Conservation (phyloP, 2,329 filamentous ascomycete species). For the Penicillium digitatum region DNA sequence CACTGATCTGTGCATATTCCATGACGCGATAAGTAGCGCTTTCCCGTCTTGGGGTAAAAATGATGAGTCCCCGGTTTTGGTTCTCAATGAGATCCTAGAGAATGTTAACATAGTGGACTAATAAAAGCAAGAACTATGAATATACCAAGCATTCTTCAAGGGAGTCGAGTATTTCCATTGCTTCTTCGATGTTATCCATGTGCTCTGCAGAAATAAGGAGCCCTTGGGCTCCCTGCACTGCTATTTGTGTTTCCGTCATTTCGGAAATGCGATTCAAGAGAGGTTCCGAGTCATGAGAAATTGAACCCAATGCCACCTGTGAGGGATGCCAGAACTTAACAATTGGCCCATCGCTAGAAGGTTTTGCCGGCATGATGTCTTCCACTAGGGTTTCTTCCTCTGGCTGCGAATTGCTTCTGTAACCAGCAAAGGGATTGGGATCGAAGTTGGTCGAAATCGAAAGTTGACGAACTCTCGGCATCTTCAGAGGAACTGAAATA, state of each 20-base stretch:
- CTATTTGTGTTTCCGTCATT: background rate
- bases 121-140: background rate
- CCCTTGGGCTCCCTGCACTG: background rate
- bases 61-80: background rate
- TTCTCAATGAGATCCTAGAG: background rate
- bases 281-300: background rate
- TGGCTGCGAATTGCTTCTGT: background rate
- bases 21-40: background rate
- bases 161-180: background rate
- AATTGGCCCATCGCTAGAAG: background rate
- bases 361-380: background rate
- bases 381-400: background rate
- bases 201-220: background rate
- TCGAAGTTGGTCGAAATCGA: background rate
- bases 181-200: background rate
- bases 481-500: background rate
- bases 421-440: background rate
- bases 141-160: constrained; percentile 4
- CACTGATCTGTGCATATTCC: background rate
- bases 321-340: background rate
- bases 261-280: background rate
- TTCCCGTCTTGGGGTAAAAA: background rate
- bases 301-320: background rate
- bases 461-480: background rate
- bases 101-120: background rate